Conservation (phyloP, 2,329 filamentous ascomycete species). For the Cytospora leucostoma region DNA sequence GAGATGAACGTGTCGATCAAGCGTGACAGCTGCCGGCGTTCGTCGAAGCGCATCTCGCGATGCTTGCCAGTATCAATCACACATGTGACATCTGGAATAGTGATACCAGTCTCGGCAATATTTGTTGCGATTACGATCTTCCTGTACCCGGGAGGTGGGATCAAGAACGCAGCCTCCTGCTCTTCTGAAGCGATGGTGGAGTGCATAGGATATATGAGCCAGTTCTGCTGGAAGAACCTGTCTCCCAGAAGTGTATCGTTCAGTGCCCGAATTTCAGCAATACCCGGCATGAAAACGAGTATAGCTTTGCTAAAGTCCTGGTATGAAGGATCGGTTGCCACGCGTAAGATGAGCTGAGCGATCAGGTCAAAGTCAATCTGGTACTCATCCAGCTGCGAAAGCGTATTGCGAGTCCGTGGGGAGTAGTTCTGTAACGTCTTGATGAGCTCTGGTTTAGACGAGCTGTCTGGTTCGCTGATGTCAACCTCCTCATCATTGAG, state of each 20-base stretch:
- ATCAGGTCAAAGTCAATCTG: conserved; percentile 88
- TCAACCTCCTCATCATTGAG: conserved; percentile 60
- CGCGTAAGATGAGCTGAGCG: conserved; percentile 72
- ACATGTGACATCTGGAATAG: conserved; percentile 95
- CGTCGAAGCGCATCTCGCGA: conserved; percentile 96
- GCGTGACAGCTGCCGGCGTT: conserved; percentile 84
- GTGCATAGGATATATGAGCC: conserved; percentile 88
- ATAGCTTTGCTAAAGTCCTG: conserved; percentile 81
- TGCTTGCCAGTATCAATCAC: conserved; percentile 97
- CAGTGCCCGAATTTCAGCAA: conserved; percentile 85
- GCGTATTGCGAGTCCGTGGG: conserved; percentile 69
- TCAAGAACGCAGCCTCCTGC: conserved; percentile 86
- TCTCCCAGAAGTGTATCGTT: conserved; percentile 84
- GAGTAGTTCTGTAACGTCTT: conserved; percentile 74
- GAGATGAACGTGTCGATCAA: conserved; percentile 96
- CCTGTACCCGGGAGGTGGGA: conserved; percentile 77
- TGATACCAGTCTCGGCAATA: conserved; percentile 98
- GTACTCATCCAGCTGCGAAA: conserved; percentile 85
- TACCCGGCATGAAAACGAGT: conserved; percentile 91
- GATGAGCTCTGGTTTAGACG: conserved; percentile 58
- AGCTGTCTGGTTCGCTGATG: conserved; percentile 53
- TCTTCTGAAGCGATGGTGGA: conserved; percentile 96
- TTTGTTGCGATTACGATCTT: conserved; percentile 98
- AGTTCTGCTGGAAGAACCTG: conserved; percentile 71
- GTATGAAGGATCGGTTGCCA: conserved; percentile 70